Conservation (phyloP, 225 moss, liverwort and hornwort genomes). For the Rhytidiadelphus loreus region DNA sequence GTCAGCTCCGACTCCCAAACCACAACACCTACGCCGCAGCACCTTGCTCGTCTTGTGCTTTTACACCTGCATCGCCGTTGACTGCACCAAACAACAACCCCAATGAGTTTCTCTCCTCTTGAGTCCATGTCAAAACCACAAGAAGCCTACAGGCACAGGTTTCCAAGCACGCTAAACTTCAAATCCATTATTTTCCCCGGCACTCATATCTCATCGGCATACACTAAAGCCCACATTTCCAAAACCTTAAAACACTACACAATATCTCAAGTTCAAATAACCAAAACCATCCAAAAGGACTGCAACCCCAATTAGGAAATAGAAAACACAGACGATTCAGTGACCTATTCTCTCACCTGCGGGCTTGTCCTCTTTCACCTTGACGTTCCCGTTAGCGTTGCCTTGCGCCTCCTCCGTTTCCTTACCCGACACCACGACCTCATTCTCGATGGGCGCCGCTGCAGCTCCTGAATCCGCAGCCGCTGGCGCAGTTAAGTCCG, state of each 20-base stretch:
- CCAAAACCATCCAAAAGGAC: background rate
- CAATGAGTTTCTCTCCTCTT: background rate
- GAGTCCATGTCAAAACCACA: background rate
- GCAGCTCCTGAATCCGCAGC: background rate
- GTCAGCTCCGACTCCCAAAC: background rate
- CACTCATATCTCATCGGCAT: background rate
- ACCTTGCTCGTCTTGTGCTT: constrained; percentile 33
- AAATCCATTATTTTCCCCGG: background rate
- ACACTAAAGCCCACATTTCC: background rate
- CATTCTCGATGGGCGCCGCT: background rate
- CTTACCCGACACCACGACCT: constrained; percentile 1
- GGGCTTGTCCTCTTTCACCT: constrained; percentile 28
- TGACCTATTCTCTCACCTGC: constrained; percentile 8
- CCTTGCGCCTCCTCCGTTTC: constrained; percentile 23
- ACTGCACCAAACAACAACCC: background rate
- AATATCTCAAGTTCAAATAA: background rate
- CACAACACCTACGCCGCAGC: constrained; percentile 26
- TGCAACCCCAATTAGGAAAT: background rate
- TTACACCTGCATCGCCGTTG: constrained; percentile 23
- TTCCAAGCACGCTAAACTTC: background rate
- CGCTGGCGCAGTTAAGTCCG: background rate
- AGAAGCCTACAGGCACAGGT: background rate
- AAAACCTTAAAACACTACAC: background rate
- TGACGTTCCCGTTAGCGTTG: constrained; percentile 26
- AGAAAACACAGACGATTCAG: background rate